These are phyloP conservation scores for Dactylellina parvicollis DNA, from an alignment of 2,329 filamentous ascomycete genomes.

Conservation along the genomic window DNA sequence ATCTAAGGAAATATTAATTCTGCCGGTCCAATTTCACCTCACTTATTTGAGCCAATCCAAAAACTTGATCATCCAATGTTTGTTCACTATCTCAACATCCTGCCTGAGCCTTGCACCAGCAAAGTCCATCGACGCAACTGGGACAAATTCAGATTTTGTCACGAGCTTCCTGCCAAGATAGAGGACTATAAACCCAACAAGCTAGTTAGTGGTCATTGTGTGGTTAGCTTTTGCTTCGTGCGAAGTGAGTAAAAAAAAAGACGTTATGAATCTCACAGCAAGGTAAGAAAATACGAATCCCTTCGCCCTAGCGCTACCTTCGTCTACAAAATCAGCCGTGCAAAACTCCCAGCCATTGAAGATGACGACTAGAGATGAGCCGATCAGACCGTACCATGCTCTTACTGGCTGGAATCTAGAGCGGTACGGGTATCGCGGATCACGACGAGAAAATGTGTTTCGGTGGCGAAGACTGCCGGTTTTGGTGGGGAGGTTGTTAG, in stretches of 20 bases:
- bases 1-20: background rate
- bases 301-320: constrained; percentile 43
- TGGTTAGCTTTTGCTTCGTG: background rate
- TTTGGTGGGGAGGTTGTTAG: background rate
- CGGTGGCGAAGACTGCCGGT: constrained; percentile 39
- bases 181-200: constrained; percentile 48
- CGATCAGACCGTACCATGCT: constrained; percentile 57
- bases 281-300: constrained; percentile 48
- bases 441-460: constrained; percentile 46
- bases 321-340: constrained; percentile 35
- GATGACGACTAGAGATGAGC: constrained; percentile 41
- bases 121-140: constrained; percentile 51
- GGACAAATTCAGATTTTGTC: constrained; percentile 49
- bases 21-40: background rate
- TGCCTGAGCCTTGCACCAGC: constrained; percentile 38
- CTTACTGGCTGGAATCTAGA: constrained; percentile 58
- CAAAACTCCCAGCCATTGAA: constrained; percentile 54
- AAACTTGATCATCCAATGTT: constrained; percentile 43
- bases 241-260: background rate
- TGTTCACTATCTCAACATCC: constrained; percentile 39
- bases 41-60: constrained; percentile 51
- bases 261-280: constrained; percentile 35
- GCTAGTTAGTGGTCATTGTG: background rate
- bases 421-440: constrained; percentile 58
- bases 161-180: constrained; percentile 44